These are phyloP conservation scores for Sonneratia caseolaris DNA, from an alignment of 345 rosid genomes.

Conservation along the genomic window DNA sequence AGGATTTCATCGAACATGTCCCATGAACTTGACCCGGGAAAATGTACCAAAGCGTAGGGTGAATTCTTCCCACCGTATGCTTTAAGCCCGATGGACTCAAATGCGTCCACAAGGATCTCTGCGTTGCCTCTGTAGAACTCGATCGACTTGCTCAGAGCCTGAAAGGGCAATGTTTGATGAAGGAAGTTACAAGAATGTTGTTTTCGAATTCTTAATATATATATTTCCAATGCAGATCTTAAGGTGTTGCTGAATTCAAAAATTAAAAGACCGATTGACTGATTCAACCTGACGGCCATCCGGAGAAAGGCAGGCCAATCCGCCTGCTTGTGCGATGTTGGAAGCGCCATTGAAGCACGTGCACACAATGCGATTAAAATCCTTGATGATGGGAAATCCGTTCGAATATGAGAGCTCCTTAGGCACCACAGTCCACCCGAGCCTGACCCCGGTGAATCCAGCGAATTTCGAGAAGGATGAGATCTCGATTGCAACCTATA, in stretches of 20 bases:
- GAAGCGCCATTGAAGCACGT: conserved; percentile 89
- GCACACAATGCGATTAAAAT: conserved; percentile 60
- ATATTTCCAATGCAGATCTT: no score
- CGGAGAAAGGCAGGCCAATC: conserved; percentile 60
- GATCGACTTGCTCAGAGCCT: conserved; percentile 30
- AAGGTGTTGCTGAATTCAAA: no score
- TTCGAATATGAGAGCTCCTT: conserved; percentile 56
- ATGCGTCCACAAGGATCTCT: conserved; percentile 39
- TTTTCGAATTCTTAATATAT: not conserved
- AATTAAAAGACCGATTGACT: no score
- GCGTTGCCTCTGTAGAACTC: conserved; percentile 60
- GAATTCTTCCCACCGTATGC: conserved; percentile 69
- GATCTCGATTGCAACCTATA: conserved; percentile 73
- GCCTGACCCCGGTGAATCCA: conserved; percentile 86
- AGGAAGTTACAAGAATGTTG: not conserved
- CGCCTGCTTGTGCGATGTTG: conserved; percentile 70
- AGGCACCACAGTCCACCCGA: conserved; percentile 85
- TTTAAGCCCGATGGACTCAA: conserved; percentile 35
- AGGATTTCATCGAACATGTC: conserved; percentile 56
- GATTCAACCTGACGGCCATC: conserved; percentile 47
- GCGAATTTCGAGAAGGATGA: conserved; percentile 85
- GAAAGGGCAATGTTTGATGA: not conserved
- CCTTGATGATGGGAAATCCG: conserved; percentile 59
- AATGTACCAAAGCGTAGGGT: conserved; percentile 72
- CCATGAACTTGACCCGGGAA: conserved; percentile 61